phyloP scores from a whole-genome alignment of 345 rosid genomes.

The Salix suchowensis region DNA sequence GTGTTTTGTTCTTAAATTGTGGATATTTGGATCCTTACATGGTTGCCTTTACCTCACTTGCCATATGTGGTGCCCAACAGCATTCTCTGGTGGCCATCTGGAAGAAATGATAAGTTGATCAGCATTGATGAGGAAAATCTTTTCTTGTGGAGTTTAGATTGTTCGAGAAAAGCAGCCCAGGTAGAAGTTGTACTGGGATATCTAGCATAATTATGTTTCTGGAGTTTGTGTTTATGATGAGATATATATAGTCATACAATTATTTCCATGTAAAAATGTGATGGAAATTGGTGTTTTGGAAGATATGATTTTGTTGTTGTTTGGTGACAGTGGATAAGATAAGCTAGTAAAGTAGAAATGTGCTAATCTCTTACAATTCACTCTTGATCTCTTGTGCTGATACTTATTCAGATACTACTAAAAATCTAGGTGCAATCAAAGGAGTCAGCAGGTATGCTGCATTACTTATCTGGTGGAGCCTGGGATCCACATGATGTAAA shows the following conservation, averaged over 20 bases:
- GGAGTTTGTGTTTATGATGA: background rate
- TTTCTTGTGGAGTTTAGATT: constrained; percentile 73
- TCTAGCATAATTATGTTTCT: background rate
- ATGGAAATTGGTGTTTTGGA: background rate
- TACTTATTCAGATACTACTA: constrained; percentile 24
- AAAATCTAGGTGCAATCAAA: constrained; percentile 65
- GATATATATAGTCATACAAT: background rate
- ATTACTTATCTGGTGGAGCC: constrained; percentile 78
- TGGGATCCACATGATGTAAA: constrained; percentile 91
- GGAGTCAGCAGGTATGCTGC: constrained; percentile 79
- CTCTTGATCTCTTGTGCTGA: constrained; percentile 18
- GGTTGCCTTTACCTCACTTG: background rate
- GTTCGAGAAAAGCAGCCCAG: constrained; percentile 71
- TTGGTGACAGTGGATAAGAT: background rate
- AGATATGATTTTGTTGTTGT: background rate
- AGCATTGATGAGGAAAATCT: constrained; percentile 79
- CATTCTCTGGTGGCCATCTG: constrained; percentile 85
- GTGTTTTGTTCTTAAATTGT: background rate
- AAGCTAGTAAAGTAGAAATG: background rate
- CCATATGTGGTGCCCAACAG: constrained; percentile 25
- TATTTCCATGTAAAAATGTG: background rate
- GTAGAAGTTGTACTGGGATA: constrained; percentile 20
- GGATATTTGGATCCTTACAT: background rate
- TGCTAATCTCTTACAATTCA: background rate
- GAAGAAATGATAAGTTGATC: constrained; percentile 74